These are phyloP conservation scores for Pneumocystis sp. DNA, from an alignment of 1,139 yeast genomes.

Conservation along the genomic window DNA sequence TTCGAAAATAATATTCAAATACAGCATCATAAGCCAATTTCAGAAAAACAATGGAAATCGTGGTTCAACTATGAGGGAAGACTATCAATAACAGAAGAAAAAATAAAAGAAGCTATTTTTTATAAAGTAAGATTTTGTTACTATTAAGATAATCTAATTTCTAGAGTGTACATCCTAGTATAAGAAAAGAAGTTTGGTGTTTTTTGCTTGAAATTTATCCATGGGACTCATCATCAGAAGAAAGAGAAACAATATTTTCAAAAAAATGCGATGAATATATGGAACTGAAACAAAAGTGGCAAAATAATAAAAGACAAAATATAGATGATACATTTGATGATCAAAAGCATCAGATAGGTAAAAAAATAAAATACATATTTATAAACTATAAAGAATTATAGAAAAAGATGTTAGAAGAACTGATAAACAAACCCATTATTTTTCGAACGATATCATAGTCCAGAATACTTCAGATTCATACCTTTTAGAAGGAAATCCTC, in stretches of 20 bases:
- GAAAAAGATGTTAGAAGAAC: constrained; percentile 91
- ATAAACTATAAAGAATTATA: constrained; percentile 70
- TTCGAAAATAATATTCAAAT: constrained; percentile 35
- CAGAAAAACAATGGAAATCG: constrained; percentile 65
- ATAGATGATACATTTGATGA: constrained; percentile 34
- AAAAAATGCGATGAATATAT: constrained; percentile 52
- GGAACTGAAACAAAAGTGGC: constrained; percentile 53
- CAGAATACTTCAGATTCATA: constrained; percentile 38
- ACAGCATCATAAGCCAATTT: constrained; percentile 51
- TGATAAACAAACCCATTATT: constrained; percentile 55
- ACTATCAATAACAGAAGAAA: constrained; percentile 52
- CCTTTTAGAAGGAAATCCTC: constrained; percentile 45
- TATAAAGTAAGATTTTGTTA: constrained; percentile 38
- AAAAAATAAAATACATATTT: constrained; percentile 35
- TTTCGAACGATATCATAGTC: constrained; percentile 40
- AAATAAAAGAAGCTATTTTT: constrained; percentile 66
- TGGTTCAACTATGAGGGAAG: constrained; percentile 72
- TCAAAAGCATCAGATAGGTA: constrained; percentile 22
- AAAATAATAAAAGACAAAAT: constrained; percentile 44
- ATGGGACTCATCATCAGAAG: constrained; percentile 68
- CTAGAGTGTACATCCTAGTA: constrained; percentile 42
- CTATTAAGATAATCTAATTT: not conserved
- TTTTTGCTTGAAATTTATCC: constrained; percentile 71
- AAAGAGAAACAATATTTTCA: constrained; percentile 42
- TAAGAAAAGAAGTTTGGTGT: constrained; percentile 70